Evolutionary conservation across 495 filamentous ascomycete genomes (phyloP).

Genomic region (Talaromyces ruber): DNA sequence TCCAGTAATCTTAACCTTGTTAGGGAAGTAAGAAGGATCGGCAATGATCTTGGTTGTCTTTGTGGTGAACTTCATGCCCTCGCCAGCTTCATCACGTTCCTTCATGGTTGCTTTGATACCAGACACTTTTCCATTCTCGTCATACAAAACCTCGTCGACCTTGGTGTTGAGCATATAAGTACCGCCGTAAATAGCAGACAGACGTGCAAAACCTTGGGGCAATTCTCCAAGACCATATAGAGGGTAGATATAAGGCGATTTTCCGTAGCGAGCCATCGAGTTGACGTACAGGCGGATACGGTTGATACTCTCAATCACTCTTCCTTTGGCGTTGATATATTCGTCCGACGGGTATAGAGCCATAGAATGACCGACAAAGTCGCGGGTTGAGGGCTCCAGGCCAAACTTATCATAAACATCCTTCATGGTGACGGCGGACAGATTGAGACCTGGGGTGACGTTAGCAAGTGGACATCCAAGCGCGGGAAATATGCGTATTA

Average conservation of each 20-base stretch:
- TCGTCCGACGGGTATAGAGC: slow-evolving; percentile 84
- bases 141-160: slow-evolving; percentile 81
- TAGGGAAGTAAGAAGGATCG: slow-evolving; percentile 93
- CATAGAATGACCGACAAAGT: slow-evolving; percentile 98
- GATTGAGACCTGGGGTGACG: slow-evolving; percentile 62
- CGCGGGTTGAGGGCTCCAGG: slow-evolving; percentile 81
- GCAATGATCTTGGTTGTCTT: slow-evolving; percentile 94
- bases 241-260: slow-evolving; percentile 98
- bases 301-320: slow-evolving; percentile 77
- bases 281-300: slow-evolving; percentile 95
- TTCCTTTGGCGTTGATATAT: slow-evolving; percentile 66
- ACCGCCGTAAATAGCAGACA: slow-evolving; percentile 96
- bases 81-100: slow-evolving; percentile 62
- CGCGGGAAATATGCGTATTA: slow-evolving; percentile 29
- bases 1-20: slow-evolving; percentile 77
- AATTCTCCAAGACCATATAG: slow-evolving; percentile 96
- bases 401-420: slow-evolving; percentile 97
- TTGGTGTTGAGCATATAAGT: slow-evolving; percentile 98
- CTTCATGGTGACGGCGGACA: slow-evolving; percentile 77
- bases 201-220: slow-evolving; percentile 93
- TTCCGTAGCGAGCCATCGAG: slow-evolving; percentile 95
- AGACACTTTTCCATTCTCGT: slow-evolving; percentile 66
- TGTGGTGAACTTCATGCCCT: slow-evolving; percentile 88
- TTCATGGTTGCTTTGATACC: slow-evolving; percentile 98
- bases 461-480: neutral